phyloP scores from a whole-genome alignment of 768 basidiomycete species.

The Cyclocybe aegerita region DNA sequence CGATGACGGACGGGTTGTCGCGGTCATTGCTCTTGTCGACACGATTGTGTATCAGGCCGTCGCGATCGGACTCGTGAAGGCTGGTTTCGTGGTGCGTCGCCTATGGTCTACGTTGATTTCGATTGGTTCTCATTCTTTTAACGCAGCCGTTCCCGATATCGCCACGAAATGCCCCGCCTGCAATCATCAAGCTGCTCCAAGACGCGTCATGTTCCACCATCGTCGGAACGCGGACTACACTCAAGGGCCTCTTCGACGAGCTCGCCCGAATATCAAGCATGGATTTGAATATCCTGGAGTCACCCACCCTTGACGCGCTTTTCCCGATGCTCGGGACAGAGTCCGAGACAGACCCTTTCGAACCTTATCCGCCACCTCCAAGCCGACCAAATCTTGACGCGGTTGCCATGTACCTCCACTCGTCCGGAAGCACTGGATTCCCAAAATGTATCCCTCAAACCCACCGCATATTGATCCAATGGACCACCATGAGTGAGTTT shows the following conservation, averaged over 20 bases:
- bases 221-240: slow-evolving; percentile 28
- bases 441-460: slow-evolving; percentile 41
- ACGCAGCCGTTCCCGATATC: slow-evolving; percentile 41
- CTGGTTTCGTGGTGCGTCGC: slow-evolving; percentile 31
- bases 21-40: slow-evolving; percentile 32
- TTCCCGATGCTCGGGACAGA: slow-evolving; percentile 42
- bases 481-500: slow-evolving; percentile 32
- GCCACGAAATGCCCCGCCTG: slow-evolving; percentile 33
- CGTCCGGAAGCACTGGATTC: slow-evolving; percentile 49
- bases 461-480: slow-evolving; percentile 27
- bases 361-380: slow-evolving; percentile 19
- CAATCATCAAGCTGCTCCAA: slow-evolving; percentile 32
- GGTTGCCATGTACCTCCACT: slow-evolving; percentile 39
- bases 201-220: slow-evolving; percentile 36
- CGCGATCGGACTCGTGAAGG: slow-evolving; percentile 33
- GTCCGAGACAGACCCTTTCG: slow-evolving; percentile 22
- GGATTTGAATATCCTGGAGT: slow-evolving; percentile 27
- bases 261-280: slow-evolving; percentile 21
- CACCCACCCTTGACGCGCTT: slow-evolving; percentile 25
- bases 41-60: slow-evolving; percentile 41
- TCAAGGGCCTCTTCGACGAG: slow-evolving; percentile 25
- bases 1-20: slow-evolving; percentile 27
- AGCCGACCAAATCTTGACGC: slow-evolving; percentile 14
- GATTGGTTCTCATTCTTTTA: not conserved
- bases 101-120: not conserved